Evolutionary conservation across 225 moss, liverwort and hornwort species (phyloP).

Genomic region (Anthoceros angustus): DNA sequence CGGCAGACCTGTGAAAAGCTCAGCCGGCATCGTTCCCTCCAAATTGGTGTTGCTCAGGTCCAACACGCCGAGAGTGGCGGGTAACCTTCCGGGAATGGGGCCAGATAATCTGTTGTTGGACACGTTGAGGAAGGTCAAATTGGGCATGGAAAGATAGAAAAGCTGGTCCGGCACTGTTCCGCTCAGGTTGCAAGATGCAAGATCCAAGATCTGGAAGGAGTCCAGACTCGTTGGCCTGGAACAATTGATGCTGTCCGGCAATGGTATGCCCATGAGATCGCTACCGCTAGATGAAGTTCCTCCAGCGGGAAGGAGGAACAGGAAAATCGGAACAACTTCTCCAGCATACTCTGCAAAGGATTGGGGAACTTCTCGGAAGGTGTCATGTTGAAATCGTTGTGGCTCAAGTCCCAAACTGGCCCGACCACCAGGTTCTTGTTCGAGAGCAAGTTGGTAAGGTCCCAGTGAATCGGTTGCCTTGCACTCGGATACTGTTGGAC

Average conservation of each 20-base stretch:
- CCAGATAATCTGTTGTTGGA: conserved; percentile 4
- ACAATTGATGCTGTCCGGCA: conserved; percentile 6
- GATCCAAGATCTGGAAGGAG: background rate
- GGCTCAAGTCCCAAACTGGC: conserved; percentile 5
- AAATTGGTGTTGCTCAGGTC: background rate
- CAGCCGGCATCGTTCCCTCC: conserved; percentile 1
- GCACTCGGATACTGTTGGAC: background rate
- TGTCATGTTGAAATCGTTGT: conserved; percentile 8
- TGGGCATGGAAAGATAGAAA: background rate
- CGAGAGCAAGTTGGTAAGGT: conserved; percentile 5
- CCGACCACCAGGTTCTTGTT: background rate
- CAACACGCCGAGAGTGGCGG: background rate
- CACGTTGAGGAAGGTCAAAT: conserved; percentile 1
- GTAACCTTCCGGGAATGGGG: background rate
- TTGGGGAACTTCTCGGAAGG: background rate
- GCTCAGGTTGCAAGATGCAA: conserved; percentile 4
- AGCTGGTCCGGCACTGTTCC: background rate
- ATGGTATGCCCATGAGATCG: conserved; percentile 4
- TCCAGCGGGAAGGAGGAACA: background rate
- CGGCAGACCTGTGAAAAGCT: conserved; percentile 1
- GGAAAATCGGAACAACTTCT: background rate
- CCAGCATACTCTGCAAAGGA: background rate
- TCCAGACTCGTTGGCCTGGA: background rate
- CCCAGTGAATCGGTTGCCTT: conserved; percentile 10
- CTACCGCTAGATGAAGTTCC: conserved; percentile 5